Evolutionary conservation across 1,139 yeast species (phyloP), one percentile per base, ranked within the genome.

Genomic region (Meyerozyma athensensis): DNA sequence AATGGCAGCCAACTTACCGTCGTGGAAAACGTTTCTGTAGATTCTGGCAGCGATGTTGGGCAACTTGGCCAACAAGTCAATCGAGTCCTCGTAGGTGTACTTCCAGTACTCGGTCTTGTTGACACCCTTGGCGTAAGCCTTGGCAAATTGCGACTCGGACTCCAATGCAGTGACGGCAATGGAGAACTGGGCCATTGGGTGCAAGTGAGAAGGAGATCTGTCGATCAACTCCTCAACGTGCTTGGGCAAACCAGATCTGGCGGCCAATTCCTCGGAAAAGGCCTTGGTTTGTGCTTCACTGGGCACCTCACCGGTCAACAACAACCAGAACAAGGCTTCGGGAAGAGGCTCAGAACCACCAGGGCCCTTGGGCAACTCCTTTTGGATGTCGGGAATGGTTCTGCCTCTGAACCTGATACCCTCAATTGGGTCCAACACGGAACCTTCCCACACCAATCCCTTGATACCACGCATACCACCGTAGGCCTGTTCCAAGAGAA

Each of bases 381-480:
- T 75, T 69, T 86, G 95, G 63, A 90, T 79, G 58, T 92, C 97
- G 50, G 97, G 97, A 56, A 92, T 92, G 56, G 98, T 90, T 71
- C 83, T 79, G 58, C 97, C 97, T 74, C 97, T 87, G 81, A 92
- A 92, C 65, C 97, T 83, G 65, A 92, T 92, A 61, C 98, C 98
- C 72, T 92, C 98, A 52, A 84, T 84, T 53, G 98, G 95, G 70
- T 92, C 98, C 65, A 92, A 77, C 41, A 92, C 98, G 41, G 97
- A 90, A 58, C 98, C 98, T 77, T 92, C 97, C 97, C 97, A 92
- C 45, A 92, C 97, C 55, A 92, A 77, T 59, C 96, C 96, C 72
- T 86, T 86, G 72, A 90, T 86, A 67, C 97, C 97, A 72, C 97
- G 83, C 96, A 86, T 87, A 79, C 98, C 98, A 77, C 97, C 98